Evolutionary conservation across 2,329 filamentous ascomycete genomes (phyloP).

Genomic region (Aschersonia sp.): DNA sequence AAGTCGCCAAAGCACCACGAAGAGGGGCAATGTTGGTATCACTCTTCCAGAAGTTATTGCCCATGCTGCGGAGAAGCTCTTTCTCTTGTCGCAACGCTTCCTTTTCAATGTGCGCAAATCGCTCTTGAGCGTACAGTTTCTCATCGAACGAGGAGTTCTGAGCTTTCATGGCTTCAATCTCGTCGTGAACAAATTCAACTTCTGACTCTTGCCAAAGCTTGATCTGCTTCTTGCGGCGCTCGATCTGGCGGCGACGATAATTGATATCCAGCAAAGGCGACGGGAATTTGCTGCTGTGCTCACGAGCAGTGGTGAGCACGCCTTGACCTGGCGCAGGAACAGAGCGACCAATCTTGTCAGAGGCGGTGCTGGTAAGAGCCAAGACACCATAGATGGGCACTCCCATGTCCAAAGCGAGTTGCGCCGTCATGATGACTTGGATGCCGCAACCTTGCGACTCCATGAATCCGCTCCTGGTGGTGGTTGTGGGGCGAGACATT

Average conservation of each 20-base stretch:
- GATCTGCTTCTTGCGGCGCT: slow-evolving; percentile 86
- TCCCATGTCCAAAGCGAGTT: slow-evolving; percentile 94
- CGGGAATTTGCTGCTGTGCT: slow-evolving; percentile 81
- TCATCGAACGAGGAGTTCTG: slow-evolving; percentile 64
- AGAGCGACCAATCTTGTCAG: slow-evolving; percentile 97
- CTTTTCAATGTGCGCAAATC: slow-evolving; percentile 71
- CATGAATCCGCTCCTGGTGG: slow-evolving; percentile 97
- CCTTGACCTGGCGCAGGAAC: slow-evolving; percentile 93
- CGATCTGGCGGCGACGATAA: slow-evolving; percentile 89
- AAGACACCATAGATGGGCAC: slow-evolving; percentile 94
- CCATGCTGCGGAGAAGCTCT: slow-evolving; percentile 81
- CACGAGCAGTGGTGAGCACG: slow-evolving; percentile 89
- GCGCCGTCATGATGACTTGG: slow-evolving; percentile 96
- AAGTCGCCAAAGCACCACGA: slow-evolving; percentile 88
- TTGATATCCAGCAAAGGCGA: slow-evolving; percentile 95
- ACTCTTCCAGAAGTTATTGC: slow-evolving; percentile 98
- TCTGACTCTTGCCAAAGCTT: slow-evolving; percentile 95
- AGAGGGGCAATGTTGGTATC: slow-evolving; percentile 88
- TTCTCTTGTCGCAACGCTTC: slow-evolving; percentile 82
- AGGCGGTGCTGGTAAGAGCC: slow-evolving; percentile 87
- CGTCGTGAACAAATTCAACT: slow-evolving; percentile 81
- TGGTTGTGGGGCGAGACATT: slow-evolving; percentile 96
- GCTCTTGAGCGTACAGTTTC: slow-evolving; percentile 73
- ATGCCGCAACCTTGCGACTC: slow-evolving; percentile 98
- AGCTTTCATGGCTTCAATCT: slow-evolving; percentile 80